Base-by-base conservation (phyloP, 345 rosid species). In the Heritiera fomes region DNA sequence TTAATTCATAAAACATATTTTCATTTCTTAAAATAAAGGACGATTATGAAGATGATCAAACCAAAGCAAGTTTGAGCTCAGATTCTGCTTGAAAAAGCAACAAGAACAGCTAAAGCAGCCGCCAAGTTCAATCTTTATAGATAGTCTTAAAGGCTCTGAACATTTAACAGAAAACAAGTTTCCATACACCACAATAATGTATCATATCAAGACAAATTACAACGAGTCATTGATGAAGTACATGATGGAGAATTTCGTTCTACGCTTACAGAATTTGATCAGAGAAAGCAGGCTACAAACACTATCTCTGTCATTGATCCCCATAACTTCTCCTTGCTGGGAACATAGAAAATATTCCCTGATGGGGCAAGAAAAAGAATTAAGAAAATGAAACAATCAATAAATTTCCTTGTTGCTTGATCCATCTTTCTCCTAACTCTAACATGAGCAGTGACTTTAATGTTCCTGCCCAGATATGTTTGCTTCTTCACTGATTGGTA, bases 371-470 rank as follows among this genome's bases (percentile, higher is more conserved):
- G 30, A 34, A 59, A 71, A 77, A 74, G 46, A 75, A 78, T 20
- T 62, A 85, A 83, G 52, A 71, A 83, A 75, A 68, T 63, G 40
- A 72, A 83, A 76, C 73, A 72, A 78, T 65, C 72, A 80, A 83
- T 58, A 58, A 80, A 85, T 23, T 41, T 71, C 45, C 56, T 73
- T 56, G 61, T 68, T 66, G 10, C 15, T 77, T 55, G 32, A 0
- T 76, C 45, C 66, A 62, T 28, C 58, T 32, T 71, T 47, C 52
- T 28, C 50, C 79, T 50, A 74, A 11, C 10, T 71, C 9, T 66
- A 58, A 7, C 32, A 58, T 41, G 56, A 78, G 84, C 83, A 71
- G 82, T 23, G 65, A 20, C 70, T 53, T 47, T 10, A 67, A 78
- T 50, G 60, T 74, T 81, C 49, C 34, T 75, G 82, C 67, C 53